Base-by-base conservation (phyloP, 306 rosid genomes). In the Cicer cuneatum region DNA sequence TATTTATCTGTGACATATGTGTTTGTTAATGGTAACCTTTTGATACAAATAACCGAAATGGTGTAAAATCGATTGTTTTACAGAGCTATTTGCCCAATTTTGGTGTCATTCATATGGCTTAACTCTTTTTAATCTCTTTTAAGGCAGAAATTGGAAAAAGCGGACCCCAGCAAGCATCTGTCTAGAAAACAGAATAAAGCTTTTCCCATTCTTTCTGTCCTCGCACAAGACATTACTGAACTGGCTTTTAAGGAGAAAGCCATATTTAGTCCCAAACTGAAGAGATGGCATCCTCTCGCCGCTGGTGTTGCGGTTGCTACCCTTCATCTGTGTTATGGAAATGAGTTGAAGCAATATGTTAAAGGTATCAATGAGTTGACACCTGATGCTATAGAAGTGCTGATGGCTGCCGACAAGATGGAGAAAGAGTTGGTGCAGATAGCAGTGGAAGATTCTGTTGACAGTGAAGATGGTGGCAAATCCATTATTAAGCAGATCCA, bases 401-500 rank as follows among this genome's bases (percentile, higher is more conserved):
- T 94, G 82, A 77, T 77, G 63, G 94, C 99, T 57, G 93, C 99
- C 12, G 96, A 91, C 85, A 94, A 88, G 78, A 83, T 94, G 86
- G 99, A 94, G 89, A 94, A 89, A 81, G 94, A 87, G 86, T 92
- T 94, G 43, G 99, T 91, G 78, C 97, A 90, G 89, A 94, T 94
- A 75, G 96, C 99, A 19, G 99, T 94, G 11, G 90, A 80, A 82
- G 97, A 91, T 85, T 87, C 93, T 21, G 97, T 80, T 38, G 96
- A 94, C 51, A 92, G 99, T 68, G 99, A 94, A 75, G 99, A 94
- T 83, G 99, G 99, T 14, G 99, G 99, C 19, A 94, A 88, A 80
- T 91, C 96, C 69, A 80, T 94, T 66, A 90, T 94, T 63, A 85
- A 81, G 84, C 95, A 92, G 93, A 94, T 94, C 97, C 95, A 92